phyloP scores from a whole-genome alignment of 192 early-diverging fungal species.

The Umbelopsis sp. region DNA sequence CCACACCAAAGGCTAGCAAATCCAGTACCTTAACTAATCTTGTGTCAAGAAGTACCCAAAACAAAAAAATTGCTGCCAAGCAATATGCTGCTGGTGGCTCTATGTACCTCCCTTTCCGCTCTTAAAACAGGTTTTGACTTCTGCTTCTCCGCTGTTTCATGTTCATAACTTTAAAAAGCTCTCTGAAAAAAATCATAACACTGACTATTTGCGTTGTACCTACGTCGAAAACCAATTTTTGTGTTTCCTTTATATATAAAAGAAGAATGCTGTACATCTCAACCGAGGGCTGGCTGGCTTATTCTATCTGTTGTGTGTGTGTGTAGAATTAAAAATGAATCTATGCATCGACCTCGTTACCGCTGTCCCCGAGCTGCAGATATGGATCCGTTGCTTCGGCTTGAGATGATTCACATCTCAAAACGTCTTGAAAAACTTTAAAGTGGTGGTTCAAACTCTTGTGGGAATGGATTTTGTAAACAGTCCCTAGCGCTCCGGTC shows the following conservation, averaged over 20 bases:
- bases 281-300: not conserved
- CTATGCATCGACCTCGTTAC: not conserved
- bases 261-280: not conserved
- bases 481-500: conserved; percentile 58
- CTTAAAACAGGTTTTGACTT: not conserved
- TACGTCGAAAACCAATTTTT: not conserved
- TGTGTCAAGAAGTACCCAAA: conserved; percentile 4
- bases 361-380: not conserved
- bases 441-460: conserved; percentile 78
- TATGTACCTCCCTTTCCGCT: conserved; percentile 5
- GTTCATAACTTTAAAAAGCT: not conserved
- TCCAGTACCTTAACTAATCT: not conserved
- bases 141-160: not conserved
- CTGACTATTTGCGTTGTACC: not conserved
- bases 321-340: not conserved
- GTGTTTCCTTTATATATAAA: not conserved
- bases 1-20: not conserved
- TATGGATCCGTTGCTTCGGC: not conserved
- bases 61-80: conserved; percentile 7
- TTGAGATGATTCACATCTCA: conserved; percentile 6
- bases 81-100: conserved; percentile 6
- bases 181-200: not conserved
- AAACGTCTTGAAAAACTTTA: conserved; percentile 42
- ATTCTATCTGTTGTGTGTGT: not conserved
- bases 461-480: conserved; percentile 71